phyloP scores from a whole-genome alignment of 257 asterid species.

The Perilla frutescens region DNA sequence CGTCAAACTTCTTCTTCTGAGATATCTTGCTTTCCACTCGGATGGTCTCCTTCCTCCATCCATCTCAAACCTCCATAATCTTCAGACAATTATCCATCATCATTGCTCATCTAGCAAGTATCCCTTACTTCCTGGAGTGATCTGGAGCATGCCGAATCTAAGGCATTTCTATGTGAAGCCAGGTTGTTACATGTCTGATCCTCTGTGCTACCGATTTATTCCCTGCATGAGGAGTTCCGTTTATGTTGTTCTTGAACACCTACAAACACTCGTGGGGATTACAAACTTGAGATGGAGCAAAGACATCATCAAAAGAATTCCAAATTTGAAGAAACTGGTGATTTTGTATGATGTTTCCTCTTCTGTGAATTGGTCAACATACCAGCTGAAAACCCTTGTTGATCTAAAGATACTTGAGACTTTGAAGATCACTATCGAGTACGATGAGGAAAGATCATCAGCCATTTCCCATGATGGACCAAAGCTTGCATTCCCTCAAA shows the following conservation, averaged over 20 bases:
- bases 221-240: background rate
- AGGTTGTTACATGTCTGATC: background rate
- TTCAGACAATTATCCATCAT: constrained; percentile 26
- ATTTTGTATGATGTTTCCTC: background rate
- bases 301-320: background rate
- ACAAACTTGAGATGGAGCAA: background rate
- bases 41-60: constrained; percentile 13
- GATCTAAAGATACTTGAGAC: constrained; percentile 26
- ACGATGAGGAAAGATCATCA: background rate
- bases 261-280: constrained; percentile 28
- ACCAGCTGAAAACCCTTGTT: constrained; percentile 22
- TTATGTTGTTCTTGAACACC: constrained; percentile 1
- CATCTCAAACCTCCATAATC: constrained; percentile 30
- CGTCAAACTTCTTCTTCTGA: background rate
- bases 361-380: background rate
- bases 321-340: constrained; percentile 23
- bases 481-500: constrained; percentile 22
- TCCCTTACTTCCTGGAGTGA: background rate
- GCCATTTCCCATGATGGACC: background rate
- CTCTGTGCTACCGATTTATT: background rate
- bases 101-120: background rate
- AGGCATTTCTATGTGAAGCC: constrained; percentile 22
- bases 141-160: constrained; percentile 33
- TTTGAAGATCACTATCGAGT: background rate
- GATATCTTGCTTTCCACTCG: constrained; percentile 32